phyloP scores from a whole-genome alignment of 2,329 filamentous ascomycete species.

The Aureobasidium sp. region DNA sequence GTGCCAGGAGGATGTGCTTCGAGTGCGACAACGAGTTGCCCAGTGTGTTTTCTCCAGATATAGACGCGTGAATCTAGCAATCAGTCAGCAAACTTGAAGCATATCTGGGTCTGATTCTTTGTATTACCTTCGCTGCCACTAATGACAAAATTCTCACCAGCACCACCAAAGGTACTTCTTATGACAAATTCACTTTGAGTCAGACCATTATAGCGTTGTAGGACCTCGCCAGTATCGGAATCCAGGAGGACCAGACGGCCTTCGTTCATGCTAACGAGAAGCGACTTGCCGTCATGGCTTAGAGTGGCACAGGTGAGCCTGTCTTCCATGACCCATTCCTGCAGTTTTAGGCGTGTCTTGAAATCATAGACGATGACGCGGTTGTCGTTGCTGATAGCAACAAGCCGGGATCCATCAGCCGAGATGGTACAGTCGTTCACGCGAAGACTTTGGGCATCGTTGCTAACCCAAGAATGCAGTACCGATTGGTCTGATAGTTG shows the following conservation, averaged over 20 bases:
- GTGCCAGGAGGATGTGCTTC: slow-evolving; percentile 66
- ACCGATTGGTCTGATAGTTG: slow-evolving; percentile 14
- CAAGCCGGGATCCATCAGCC: slow-evolving; percentile 68
- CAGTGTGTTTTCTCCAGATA: slow-evolving; percentile 86
- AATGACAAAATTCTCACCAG: slow-evolving; percentile 83
- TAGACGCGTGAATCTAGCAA: slow-evolving; percentile 59
- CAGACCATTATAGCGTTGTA: slow-evolving; percentile 68
- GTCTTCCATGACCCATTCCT: slow-evolving; percentile 61
- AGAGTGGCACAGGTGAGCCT: slow-evolving; percentile 74
- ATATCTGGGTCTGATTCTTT: not conserved
- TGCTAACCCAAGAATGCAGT: slow-evolving; percentile 14
- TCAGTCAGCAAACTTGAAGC: slow-evolving; percentile 21
- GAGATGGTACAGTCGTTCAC: slow-evolving; percentile 83
- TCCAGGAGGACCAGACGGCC: slow-evolving; percentile 74
- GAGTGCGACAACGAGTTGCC: slow-evolving; percentile 66
- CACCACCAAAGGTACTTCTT: slow-evolving; percentile 76
- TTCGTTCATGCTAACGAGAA: slow-evolving; percentile 76
- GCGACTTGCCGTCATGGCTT: slow-evolving; percentile 69
- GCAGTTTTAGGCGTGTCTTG: slow-evolving; percentile 64
- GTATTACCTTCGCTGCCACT: slow-evolving; percentile 78
- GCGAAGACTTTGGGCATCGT: slow-evolving; percentile 34
- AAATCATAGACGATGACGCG: slow-evolving; percentile 79
- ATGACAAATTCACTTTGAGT: slow-evolving; percentile 72
- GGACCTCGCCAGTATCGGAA: slow-evolving; percentile 60
- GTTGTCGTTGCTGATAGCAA: slow-evolving; percentile 65